Conservation (phyloP, 164 flowering plant species). For the Macadamia tetraphylla region DNA sequence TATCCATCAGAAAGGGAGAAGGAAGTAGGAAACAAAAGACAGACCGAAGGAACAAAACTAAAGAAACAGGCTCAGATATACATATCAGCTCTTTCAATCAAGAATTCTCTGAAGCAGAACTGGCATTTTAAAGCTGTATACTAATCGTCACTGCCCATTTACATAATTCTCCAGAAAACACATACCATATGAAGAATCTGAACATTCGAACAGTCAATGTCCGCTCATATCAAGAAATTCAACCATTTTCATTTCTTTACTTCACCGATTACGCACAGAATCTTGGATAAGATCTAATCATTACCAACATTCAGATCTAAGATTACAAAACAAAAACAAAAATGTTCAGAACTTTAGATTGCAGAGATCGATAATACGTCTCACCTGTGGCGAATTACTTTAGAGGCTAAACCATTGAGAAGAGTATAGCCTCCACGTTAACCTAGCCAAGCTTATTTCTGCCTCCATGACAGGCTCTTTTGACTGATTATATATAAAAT, state of each 20-base stretch:
- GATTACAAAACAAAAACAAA: too few relatives aligned
- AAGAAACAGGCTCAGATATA: conserved; percentile 49
- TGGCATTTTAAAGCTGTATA: conserved; percentile 78
- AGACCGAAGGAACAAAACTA: too few relatives aligned
- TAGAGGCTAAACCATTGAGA: conserved; percentile 52
- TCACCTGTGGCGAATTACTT: conserved; percentile 41
- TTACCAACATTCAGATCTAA: conserved; percentile 36
- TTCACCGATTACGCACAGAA: conserved; percentile 75
- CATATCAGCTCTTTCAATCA: conserved; percentile 74
- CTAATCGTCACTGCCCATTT: conserved; percentile 58
- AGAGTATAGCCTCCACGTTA: too few relatives aligned
- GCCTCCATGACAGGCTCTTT: too few relatives aligned
- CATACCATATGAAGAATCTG: too few relatives aligned
- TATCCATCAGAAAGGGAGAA: too few relatives aligned
- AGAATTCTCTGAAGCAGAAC: conserved; percentile 89
- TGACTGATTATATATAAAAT: too few relatives aligned
- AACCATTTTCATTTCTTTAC: conserved; percentile 58
- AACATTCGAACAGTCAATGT: too few relatives aligned
- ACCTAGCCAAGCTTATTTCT: too few relatives aligned
- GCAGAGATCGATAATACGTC: neutral
- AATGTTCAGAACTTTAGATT: too few relatives aligned
- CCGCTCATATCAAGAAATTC: conserved; percentile 96
- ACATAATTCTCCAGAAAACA: too few relatives aligned
- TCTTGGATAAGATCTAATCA: conserved; percentile 84
- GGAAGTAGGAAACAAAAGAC: too few relatives aligned